Conservation (phyloP, 1,139 yeast species). For the Candida freyschussii region DNA sequence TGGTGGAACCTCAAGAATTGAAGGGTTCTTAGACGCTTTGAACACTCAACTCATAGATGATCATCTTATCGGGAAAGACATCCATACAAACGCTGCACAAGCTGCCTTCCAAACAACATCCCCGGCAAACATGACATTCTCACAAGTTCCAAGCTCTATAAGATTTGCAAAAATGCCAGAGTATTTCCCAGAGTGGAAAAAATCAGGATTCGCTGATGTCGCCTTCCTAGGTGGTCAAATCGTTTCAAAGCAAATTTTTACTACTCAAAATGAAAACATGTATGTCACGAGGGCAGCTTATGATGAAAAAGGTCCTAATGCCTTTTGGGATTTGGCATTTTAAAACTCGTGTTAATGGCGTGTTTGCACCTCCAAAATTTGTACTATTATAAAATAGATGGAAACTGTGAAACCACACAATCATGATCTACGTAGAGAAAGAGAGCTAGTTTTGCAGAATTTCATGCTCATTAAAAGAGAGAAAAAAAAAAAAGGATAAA, state of each 20-base stretch:
- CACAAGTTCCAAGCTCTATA: conserved; percentile 75
- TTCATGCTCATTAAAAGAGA: too few species aligned
- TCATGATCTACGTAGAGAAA: too few species aligned
- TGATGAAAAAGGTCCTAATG: conserved; percentile 71
- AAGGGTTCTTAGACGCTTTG: conserved; percentile 73
- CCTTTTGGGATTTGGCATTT: conserved; percentile 47
- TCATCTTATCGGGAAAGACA: conserved; percentile 42
- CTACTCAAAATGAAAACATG: conserved; percentile 55
- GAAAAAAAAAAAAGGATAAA: too few species aligned
- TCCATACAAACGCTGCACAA: conserved; percentile 25
- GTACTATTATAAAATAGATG: too few species aligned
- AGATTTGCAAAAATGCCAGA: conserved; percentile 74
- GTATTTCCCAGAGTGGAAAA: conserved; percentile 94
- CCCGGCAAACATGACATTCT: conserved; percentile 26
- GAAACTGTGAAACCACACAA: too few species aligned
- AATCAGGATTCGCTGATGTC: conserved; percentile 72
- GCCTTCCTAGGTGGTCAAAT: conserved; percentile 83
- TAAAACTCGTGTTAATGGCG: conserved; percentile 9
- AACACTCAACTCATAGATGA: conserved; percentile 55
- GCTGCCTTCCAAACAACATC: conserved; percentile 32
- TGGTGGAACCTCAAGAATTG: conserved; percentile 71
- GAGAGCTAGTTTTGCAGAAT: too few species aligned
- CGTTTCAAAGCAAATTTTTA: conserved; percentile 79
- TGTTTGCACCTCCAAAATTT: too few species aligned
- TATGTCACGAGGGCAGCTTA: conserved; percentile 71